Evolutionary conservation across 2,329 filamentous ascomycete species (phyloP).

Genomic region (Fusarium abutilonis): DNA sequence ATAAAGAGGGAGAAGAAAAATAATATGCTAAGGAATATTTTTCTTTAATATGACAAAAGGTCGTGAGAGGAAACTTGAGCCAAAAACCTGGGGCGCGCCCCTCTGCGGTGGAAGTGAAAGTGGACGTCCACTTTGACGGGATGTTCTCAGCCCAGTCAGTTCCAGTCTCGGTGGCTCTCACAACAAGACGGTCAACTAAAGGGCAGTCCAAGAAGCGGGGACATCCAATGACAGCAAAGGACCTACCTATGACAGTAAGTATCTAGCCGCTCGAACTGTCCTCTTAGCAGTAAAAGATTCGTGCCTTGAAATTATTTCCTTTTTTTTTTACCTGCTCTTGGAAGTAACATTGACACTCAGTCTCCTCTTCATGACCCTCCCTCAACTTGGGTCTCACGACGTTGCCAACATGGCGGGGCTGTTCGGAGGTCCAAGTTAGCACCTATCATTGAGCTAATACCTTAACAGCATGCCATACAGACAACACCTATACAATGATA

Average conservation of each 20-base stretch:
- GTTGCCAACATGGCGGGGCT: constrained; percentile 23
- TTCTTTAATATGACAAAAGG: constrained; percentile 28
- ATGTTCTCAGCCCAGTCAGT: constrained; percentile 15
- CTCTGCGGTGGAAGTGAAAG: constrained; percentile 31
- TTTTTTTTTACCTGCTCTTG: constrained; percentile 4
- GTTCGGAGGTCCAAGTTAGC: not conserved
- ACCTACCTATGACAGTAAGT: not conserved
- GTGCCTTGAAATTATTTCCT: constrained; percentile 9
- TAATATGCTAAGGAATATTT: constrained; percentile 6
- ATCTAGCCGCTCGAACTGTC: not conserved
- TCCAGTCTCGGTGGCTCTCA: constrained; percentile 19
- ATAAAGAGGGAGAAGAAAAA: not conserved
- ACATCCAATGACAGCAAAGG: constrained; percentile 9
- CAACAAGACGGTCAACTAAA: constrained; percentile 35
- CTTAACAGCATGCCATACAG: constrained; percentile 5
- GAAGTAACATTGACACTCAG: constrained; percentile 5
- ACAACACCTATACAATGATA: not conserved
- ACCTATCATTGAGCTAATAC: constrained; percentile 7
- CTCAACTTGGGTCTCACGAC: constrained; percentile 23
- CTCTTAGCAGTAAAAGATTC: constrained; percentile 16
- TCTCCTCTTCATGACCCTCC: constrained; percentile 17
- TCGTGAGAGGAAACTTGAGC: constrained; percentile 24
- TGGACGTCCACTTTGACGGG: constrained; percentile 34
- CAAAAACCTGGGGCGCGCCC: constrained; percentile 26
- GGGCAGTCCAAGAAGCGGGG: constrained; percentile 32